Evolutionary conservation across 2,329 filamentous ascomycete genomes (phyloP).

Genomic region (Xylariomycetidae sp.): DNA sequence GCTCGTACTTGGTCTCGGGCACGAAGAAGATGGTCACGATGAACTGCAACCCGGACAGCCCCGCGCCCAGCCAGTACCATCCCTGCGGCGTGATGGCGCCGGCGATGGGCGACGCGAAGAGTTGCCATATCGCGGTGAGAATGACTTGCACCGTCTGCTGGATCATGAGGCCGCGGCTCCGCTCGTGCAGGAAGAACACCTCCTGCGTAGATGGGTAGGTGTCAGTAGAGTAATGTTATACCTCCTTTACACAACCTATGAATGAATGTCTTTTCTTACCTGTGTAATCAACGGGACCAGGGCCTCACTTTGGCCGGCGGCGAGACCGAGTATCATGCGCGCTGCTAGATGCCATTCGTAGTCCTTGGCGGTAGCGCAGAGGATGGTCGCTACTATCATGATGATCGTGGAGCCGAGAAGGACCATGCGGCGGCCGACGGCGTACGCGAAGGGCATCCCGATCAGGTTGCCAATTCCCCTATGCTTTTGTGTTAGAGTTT

Average conservation of each 20-base stretch:
- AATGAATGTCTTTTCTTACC: slow-evolving; percentile 4
- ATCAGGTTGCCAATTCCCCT: slow-evolving; percentile 29
- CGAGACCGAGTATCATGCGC: slow-evolving; percentile 33
- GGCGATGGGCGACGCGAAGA: slow-evolving; percentile 38
- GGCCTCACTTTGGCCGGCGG: slow-evolving; percentile 38
- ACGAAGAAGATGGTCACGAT: slow-evolving; percentile 34
- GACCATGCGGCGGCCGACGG: slow-evolving; percentile 29
- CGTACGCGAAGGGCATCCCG: slow-evolving; percentile 31
- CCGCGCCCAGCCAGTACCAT: slow-evolving; percentile 39
- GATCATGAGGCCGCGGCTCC: slow-evolving; percentile 34
- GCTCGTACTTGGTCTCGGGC: slow-evolving; percentile 38
- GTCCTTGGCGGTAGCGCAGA: slow-evolving; percentile 22
- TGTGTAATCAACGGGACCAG: slow-evolving; percentile 34
- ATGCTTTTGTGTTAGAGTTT: too few relatives aligned
- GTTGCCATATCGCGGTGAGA: slow-evolving; percentile 30
- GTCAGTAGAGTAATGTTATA: too few relatives aligned
- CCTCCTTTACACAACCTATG: too few relatives aligned
- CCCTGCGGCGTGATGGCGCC: slow-evolving; percentile 33
- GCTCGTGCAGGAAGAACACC: slow-evolving; percentile 40
- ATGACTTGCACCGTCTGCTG: slow-evolving; percentile 36
- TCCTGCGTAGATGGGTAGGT: slow-evolving; percentile 29
- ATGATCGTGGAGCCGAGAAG: slow-evolving; percentile 25
- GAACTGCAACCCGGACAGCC: slow-evolving; percentile 27
- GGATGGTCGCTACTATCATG: slow-evolving; percentile 22
- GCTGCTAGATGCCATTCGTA: slow-evolving; percentile 34